Base-by-base conservation (phyloP, 495 filamentous ascomycete species). In the Cudoniella acicularis region DNA sequence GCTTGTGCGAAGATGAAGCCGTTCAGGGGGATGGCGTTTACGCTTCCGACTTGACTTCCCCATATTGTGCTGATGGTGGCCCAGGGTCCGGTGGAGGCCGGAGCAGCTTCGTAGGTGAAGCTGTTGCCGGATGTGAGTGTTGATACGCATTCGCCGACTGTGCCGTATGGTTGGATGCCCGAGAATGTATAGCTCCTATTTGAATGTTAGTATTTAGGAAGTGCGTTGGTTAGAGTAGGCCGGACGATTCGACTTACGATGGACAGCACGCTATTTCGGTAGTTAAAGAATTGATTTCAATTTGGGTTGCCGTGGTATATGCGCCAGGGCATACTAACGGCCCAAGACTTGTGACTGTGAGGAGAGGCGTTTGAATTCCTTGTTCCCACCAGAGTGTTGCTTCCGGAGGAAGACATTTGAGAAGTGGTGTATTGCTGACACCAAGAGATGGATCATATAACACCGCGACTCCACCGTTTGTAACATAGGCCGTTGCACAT, bases 381-480 rank as follows among this genome's bases (percentile, higher is more conserved):
- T 65, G 62, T 26, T 57, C 3, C 67, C 67, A 69, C 67, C 67
- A 69, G n/a, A 56, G 60, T 3, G 67, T 67, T 46, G 63, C 65
- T 13, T 63, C 54, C n/a, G 66, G 62, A 10, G 67, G 67, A 2
- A 57, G 62, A 42, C 67, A 69, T 27, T 54, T 59, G 2, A 54
- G 43, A 10, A 50, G 50, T 40, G 25, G 45, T 3, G 60, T 11
- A 27, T 67, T 63, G 6, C 40, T 42, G 17, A 63, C 3, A 23
- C 67, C 67, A 52, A 67, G 65, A 2, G 60, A 65, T n/a, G 67
- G 67, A 48, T 69, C 67, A 57, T 60, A 67, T 20, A 62, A 62
- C 2, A 65, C 62, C 13, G 67, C 46, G 10, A 59, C 23, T 23
- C 16, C 58, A 20, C 56, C 42, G 20, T 57, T 59, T 17, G 26